Evolutionary conservation across 2,329 filamentous ascomycete species (phyloP).

Genomic region (Xylaria digitata): DNA sequence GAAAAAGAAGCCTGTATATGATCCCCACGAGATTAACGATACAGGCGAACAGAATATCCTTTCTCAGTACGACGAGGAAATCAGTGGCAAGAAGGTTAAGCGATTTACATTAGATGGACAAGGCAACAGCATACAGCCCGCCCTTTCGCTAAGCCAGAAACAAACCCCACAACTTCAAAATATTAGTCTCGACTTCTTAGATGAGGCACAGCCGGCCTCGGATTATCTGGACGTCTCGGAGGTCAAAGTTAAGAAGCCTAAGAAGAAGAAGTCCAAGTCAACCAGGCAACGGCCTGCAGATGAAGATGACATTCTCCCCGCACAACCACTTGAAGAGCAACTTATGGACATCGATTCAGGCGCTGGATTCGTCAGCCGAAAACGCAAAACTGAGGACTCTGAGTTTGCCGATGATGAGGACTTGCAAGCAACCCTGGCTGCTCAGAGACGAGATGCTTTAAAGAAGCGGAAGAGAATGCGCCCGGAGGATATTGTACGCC

Average conservation of each 20-base stretch:
- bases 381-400: conserved; percentile 72
- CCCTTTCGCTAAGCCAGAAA: conserved; percentile 63
- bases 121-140: conserved; percentile 74
- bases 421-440: conserved; percentile 84
- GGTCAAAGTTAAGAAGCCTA: conserved; percentile 93
- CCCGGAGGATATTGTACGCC: conserved; percentile 86
- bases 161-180: conserved; percentile 74
- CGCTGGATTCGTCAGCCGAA: conserved; percentile 63
- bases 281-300: conserved; percentile 76
- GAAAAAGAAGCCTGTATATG: conserved; percentile 89
- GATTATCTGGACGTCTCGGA: conserved; percentile 90
- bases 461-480: conserved; percentile 91
- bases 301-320: conserved; percentile 69
- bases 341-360: conserved; percentile 81
- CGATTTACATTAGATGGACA: conserved; percentile 86
- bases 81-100: conserved; percentile 88
- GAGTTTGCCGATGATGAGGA: conserved; percentile 92
- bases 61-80: conserved; percentile 95
- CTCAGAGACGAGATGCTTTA: conserved; percentile 83
- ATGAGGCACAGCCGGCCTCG: conserved; percentile 75
- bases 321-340: conserved; percentile 55
- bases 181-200: conserved; percentile 75
- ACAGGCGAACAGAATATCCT: conserved; percentile 76
- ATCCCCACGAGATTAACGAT: conserved; percentile 80
- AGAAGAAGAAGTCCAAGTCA: conserved; percentile 86